Percentiles rank a stretch among this genome's conserved stretches.
Evolutionary conservation across 345 rosid species (phyloP).

Genomic region (Adansonia digitata): DNA sequence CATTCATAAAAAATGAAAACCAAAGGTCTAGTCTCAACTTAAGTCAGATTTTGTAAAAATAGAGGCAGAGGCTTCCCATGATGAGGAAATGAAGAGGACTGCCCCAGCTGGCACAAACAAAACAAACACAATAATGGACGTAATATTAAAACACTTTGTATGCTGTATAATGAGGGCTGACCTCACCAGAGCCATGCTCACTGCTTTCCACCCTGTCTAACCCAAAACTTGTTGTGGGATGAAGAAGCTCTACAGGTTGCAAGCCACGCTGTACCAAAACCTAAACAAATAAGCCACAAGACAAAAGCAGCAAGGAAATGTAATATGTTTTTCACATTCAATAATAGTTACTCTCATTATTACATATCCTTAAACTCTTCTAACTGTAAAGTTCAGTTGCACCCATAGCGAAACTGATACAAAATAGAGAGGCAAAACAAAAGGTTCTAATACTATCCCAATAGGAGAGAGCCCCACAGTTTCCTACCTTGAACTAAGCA

Average conservation of each 20-base stretch:
- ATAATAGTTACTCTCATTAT: conserved; percentile 10
- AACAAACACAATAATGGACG: too few relatives aligned
- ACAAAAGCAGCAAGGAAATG: neutral
- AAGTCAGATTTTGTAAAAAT: neutral
- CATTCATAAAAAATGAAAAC: too few relatives aligned
- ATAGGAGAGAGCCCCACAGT: neutral
- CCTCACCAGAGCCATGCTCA: neutral
- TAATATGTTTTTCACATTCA: conserved; percentile 16
- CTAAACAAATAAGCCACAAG: neutral
- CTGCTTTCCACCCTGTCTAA: neutral
- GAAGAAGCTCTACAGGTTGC: neutral
- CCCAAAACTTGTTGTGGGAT: neutral
- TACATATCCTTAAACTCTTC: conserved; percentile 28
- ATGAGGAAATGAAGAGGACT: neutral
- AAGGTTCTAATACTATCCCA: conserved; percentile 21
- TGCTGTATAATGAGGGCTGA: neutral
- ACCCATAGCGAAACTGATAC: conserved; percentile 15
- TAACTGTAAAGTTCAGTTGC: conserved; percentile 18
- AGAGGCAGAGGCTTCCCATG: neutral
- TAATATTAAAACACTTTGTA: neutral
- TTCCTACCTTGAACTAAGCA: neutral
- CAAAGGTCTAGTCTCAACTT: neutral
- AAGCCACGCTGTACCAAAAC: neutral
- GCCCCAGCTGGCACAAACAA: neutral
- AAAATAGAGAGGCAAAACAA: neutral